A percentile compares a stretch with the other conserved stretches of the same genome.
phyloP scores from a whole-genome alignment of 768 basidiomycete species.

The Clavulina sp. region DNA sequence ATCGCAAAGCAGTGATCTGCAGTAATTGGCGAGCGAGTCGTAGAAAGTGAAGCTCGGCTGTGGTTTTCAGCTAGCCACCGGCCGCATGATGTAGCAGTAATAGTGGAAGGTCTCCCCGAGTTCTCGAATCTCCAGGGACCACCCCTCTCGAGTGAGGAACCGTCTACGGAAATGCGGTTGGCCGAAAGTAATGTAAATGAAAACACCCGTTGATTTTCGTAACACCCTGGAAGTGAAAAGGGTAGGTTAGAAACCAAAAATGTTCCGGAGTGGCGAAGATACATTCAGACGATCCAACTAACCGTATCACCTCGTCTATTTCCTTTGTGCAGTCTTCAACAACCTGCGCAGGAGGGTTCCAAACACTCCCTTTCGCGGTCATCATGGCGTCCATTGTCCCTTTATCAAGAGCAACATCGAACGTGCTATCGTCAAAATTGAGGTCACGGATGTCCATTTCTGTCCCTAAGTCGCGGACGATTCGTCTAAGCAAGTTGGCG shows the following conservation, averaged over 20 bases:
- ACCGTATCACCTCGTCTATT: constrained; percentile 61
- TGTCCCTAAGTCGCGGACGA: constrained; percentile 45
- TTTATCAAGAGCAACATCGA: constrained; percentile 79
- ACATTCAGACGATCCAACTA: too few relatives aligned
- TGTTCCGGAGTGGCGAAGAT: neutral
- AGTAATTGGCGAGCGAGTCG: too few relatives aligned
- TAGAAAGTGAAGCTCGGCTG: too few relatives aligned
- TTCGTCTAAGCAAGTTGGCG: too few relatives aligned
- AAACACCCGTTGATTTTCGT: constrained; percentile 35
- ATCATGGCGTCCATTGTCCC: constrained; percentile 88
- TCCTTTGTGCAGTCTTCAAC: constrained; percentile 57
- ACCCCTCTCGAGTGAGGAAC: constrained; percentile 38
- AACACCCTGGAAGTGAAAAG: constrained; percentile 33
- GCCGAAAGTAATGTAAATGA: constrained; percentile 74
- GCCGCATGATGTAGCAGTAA: constrained; percentile 50
- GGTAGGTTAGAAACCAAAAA: neutral
- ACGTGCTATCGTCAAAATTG: constrained; percentile 37
- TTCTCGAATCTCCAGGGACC: constrained; percentile 46
- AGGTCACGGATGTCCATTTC: constrained; percentile 71
- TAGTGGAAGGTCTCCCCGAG: constrained; percentile 75
- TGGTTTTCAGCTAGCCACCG: too few relatives aligned
- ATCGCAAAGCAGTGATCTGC: too few relatives aligned
- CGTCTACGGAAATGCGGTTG: constrained; percentile 74
- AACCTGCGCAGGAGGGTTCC: constrained; percentile 65
- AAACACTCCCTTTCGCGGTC: constrained; percentile 64